Evolutionary conservation across 148 eudicot genomes (phyloP).

Genomic region (Polygonum aviculare): DNA sequence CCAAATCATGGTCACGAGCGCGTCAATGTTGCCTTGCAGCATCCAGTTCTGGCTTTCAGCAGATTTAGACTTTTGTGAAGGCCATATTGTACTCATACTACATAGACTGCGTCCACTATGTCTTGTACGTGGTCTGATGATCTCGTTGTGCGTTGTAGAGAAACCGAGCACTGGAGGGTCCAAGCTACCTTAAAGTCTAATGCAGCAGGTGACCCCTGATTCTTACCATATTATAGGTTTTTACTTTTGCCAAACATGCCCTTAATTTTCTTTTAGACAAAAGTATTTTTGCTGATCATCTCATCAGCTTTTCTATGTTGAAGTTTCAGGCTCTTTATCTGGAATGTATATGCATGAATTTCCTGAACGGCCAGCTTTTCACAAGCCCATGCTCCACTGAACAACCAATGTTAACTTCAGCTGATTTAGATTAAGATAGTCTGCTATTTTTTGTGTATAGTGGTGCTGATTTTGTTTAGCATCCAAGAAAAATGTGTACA

Average conservation of each 20-base stretch:
- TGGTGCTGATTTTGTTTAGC: neutral
- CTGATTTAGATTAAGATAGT: neutral
- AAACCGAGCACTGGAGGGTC: conserved; percentile 6
- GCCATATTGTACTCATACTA: too few species aligned
- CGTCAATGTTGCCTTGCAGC: neutral
- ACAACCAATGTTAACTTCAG: neutral
- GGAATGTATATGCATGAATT: neutral
- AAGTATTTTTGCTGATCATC: neutral
- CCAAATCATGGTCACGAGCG: neutral
- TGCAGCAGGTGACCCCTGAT: neutral
- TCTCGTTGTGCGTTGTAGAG: neutral
- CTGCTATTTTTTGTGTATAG: neutral
- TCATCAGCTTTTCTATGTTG: neutral
- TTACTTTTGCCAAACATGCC: neutral
- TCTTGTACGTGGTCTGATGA: neutral
- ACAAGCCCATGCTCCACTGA: neutral
- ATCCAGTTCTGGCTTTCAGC: neutral
- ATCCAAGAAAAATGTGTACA: neutral
- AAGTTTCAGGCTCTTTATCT: neutral
- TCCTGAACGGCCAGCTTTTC: neutral
- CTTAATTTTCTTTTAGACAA: neutral
- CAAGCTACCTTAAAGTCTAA: neutral
- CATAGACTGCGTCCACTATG: neutral
- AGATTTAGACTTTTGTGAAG: neutral
- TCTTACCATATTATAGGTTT: neutral